A percentile compares a stretch with the other conserved stretches of the same genome.
These are phyloP conservation scores for Trichoderma aggressivum DNA, from an alignment of 2,329 filamentous ascomycete genomes.

Conservation along the genomic window DNA sequence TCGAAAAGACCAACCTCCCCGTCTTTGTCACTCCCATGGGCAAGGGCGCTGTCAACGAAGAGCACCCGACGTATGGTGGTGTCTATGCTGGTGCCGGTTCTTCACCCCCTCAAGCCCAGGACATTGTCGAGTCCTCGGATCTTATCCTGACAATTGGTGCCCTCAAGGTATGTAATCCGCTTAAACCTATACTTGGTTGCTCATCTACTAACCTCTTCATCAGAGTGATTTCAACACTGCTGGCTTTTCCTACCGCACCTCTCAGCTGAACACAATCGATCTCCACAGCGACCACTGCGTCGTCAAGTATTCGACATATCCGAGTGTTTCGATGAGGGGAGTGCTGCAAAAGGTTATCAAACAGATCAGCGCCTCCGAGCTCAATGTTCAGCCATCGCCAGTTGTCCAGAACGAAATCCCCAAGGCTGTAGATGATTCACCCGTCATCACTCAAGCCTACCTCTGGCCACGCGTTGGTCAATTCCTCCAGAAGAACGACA, in stretches of 20 bases:
- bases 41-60: slow-evolving; percentile 78
- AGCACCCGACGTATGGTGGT: slow-evolving; percentile 71
- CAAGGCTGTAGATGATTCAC: slow-evolving; percentile 38
- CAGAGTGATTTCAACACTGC: slow-evolving; percentile 78
- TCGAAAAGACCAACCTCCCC: slow-evolving; percentile 71
- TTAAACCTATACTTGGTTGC: not conserved
- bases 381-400: slow-evolving; percentile 54
- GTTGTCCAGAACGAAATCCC: slow-evolving; percentile 50
- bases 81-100: slow-evolving; percentile 82
- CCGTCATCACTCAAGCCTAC: slow-evolving; percentile 63
- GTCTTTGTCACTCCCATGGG: slow-evolving; percentile 90
- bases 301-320: slow-evolving; percentile 76
- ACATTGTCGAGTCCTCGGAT: slow-evolving; percentile 65
- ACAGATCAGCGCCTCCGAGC: slow-evolving; percentile 53
- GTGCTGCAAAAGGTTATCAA: slow-evolving; percentile 70
- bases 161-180: slow-evolving; percentile 42
- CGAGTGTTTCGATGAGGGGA: slow-evolving; percentile 71
- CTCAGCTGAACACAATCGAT: slow-evolving; percentile 73
- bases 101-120: slow-evolving; percentile 57
- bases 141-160: slow-evolving; percentile 68
- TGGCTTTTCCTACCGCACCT: slow-evolving; percentile 77
- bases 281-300: slow-evolving; percentile 72
- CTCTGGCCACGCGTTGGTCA: slow-evolving; percentile 75
- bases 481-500: slow-evolving; percentile 69
- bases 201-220: not conserved